phyloP scores from a whole-genome alignment of 768 basidiomycete genomes.

The Trametes maxima region DNA sequence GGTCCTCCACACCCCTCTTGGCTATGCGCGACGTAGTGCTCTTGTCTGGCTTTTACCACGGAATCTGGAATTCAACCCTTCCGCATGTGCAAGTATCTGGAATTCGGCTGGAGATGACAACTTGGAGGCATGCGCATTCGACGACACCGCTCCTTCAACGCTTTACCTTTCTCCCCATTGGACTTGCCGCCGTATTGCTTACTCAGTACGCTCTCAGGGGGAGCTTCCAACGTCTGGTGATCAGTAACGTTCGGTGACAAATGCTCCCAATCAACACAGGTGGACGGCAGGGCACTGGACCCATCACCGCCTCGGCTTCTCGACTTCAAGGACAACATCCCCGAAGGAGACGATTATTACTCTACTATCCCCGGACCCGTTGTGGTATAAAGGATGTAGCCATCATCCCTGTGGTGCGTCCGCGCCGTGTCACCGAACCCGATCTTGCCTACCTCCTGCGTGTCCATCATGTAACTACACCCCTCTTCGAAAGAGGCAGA shows the following conservation, averaged over 20 bases:
- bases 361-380: too few species aligned
- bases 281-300: too few species aligned
- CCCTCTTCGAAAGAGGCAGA: too few species aligned
- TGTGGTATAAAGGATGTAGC: too few species aligned
- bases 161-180: constrained; percentile 13
- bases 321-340: too few species aligned
- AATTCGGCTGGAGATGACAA: constrained; percentile 8
- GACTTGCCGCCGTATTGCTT: constrained; percentile 3
- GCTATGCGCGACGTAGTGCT: constrained; percentile 7
- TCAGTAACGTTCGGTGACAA: background rate
- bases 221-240: constrained; percentile 1
- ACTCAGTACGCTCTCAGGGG: constrained; percentile 4
- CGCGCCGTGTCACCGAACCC: too few species aligned
- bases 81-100: constrained; percentile 20
- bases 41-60: constrained; percentile 7
- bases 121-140: background rate
- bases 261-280: background rate
- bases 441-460: too few species aligned
- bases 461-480: too few species aligned
- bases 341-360: too few species aligned
- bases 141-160: background rate
- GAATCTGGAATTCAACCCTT: constrained; percentile 23
- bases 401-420: too few species aligned
- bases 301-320: too few species aligned
- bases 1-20: constrained; percentile 12